Base-by-base conservation (phyloP, 139 green algal species). In the Trebouxia sp. region DNA sequence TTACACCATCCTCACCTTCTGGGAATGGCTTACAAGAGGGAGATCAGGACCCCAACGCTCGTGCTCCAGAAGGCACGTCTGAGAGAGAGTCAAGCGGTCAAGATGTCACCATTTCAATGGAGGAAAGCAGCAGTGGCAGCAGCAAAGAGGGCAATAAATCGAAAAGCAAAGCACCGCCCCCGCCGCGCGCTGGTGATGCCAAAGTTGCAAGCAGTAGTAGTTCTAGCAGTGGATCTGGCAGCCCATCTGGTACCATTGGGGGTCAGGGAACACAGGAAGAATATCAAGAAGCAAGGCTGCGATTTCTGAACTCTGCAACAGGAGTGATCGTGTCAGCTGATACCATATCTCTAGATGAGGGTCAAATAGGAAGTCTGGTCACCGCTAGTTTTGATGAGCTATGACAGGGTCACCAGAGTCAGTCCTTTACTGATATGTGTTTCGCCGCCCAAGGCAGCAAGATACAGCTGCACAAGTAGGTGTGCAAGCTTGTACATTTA, bases 381-480 rank as follows among this genome's bases (percentile, higher is more conserved):
- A 77, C 69, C 12, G 69, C 69, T 26, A 77, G 69, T 28, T 77
- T 77, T 56, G 69, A 77, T 56, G 69, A 77, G 42, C 41, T 77
- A 28, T 77, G 43, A 35, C 12, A 42, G 58, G 28, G 26, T n/a
- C n/a, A n/a, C n/a, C n/a, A n/a, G n/a, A n/a, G n/a, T n/a, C n/a
- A n/a, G n/a, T n/a, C n/a, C n/a, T n/a, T n/a, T n/a, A n/a, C n/a
- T n/a, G n/a, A n/a, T n/a, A n/a, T n/a, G n/a, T n/a, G n/a, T n/a
- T n/a, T n/a, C n/a, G n/a, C n/a, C n/a, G n/a, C n/a, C n/a, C n/a
- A n/a, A n/a, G n/a, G n/a, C n/a, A n/a, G n/a, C n/a, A n/a, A n/a
- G n/a, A n/a, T n/a, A n/a, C n/a, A n/a, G n/a, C n/a, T n/a, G n/a
- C n/a, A n/a, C n/a, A n/a, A n/a, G n/a, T n/a, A n/a, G n/a, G n/a